phyloP scores from a whole-genome alignment of 805 yeast species.

The Myxozyma kluyveri region DNA sequence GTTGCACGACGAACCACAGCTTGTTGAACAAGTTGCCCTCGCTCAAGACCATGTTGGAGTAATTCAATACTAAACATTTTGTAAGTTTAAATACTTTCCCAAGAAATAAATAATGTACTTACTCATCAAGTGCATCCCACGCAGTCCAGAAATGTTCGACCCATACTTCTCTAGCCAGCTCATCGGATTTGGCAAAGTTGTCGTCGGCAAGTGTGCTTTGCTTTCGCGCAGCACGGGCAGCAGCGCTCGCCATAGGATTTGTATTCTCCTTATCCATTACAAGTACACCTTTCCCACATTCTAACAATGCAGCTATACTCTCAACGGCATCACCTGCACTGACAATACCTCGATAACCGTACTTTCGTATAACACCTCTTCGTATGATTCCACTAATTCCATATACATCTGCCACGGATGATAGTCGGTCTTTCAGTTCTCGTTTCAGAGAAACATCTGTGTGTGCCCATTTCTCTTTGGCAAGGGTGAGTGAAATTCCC shows the following conservation, averaged over 20 bases:
- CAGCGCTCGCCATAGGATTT: conserved; percentile 28
- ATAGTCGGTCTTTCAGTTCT: conserved; percentile 65
- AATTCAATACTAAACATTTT: conserved; percentile 44
- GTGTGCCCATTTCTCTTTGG: conserved; percentile 89
- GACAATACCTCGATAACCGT: conserved; percentile 81
- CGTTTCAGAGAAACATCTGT: conserved; percentile 78
- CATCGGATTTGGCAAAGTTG: neutral
- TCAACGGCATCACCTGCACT: conserved; percentile 94
- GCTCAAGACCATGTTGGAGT: conserved; percentile 67
- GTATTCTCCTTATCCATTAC: conserved; percentile 34
- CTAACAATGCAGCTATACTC: conserved; percentile 78
- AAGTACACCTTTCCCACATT: conserved; percentile 38
- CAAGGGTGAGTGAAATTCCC: conserved; percentile 89
- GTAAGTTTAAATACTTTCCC: neutral
- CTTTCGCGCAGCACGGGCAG: neutral
- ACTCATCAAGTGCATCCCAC: conserved; percentile 58
- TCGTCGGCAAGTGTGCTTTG: conserved; percentile 5
- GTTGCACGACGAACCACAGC: conserved; percentile 84
- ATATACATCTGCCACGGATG: conserved; percentile 65
- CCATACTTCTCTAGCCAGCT: conserved; percentile 49
- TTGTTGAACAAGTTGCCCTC: conserved; percentile 80
- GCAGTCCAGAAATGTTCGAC: conserved; percentile 68
- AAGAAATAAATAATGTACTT: conserved; percentile 1
- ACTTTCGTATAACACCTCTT: conserved; percentile 82
- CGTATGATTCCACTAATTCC: conserved; percentile 79